Base-by-base conservation (phyloP, 169 alveolate species). In the Plasmodium gonderi region DNA sequence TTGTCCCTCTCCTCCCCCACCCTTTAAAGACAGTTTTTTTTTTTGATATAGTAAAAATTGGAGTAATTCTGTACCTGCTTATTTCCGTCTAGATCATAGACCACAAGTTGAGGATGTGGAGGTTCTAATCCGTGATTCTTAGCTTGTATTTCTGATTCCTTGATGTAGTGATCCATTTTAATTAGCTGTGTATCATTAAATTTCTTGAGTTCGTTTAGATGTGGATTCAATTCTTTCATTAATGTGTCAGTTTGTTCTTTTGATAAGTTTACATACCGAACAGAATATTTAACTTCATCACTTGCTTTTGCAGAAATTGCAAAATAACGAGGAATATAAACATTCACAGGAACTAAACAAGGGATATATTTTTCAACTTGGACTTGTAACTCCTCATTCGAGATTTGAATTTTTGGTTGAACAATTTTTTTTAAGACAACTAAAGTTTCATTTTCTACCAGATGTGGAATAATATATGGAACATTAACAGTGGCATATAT, bases 291-390 rank as follows among this genome's bases (percentile, higher is more conserved):
- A 7, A 26, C 69, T 51, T 51, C 93, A 7, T 60, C 93, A 0
- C 23, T 40, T 42, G 60, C 77, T 49, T 74, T 51, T 33, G 93
- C 93, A 9, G 93, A 85, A 20, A 85, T 33, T 4, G 65, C 78
- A 85, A 51, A 85, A 44, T 85, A 85, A 29, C 89, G 79, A 51
- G 93, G 93, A 1, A 85, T 77, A 85, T 85, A 85, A 0, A 85
- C 93, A 75, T 85, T 85, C 0, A 85, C 93, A 6, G 93, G 93
- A 1, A 85, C 68, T 60, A 85, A 47, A 33, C 67, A 44, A 2
- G 93, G 93, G 17, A 85, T 49, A 75, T 85, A 85, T 49, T 85
- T 85, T 75, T 74, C 67, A 0, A 85, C 93, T 85, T 85, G 83
- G 3, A 85, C 67, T 75, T 85, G 83, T 36, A 85, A n/a, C 65